These are phyloP conservation scores for Tricholoma bakamatsutake DNA, from an alignment of 768 basidiomycete genomes.

Conservation along the genomic window DNA sequence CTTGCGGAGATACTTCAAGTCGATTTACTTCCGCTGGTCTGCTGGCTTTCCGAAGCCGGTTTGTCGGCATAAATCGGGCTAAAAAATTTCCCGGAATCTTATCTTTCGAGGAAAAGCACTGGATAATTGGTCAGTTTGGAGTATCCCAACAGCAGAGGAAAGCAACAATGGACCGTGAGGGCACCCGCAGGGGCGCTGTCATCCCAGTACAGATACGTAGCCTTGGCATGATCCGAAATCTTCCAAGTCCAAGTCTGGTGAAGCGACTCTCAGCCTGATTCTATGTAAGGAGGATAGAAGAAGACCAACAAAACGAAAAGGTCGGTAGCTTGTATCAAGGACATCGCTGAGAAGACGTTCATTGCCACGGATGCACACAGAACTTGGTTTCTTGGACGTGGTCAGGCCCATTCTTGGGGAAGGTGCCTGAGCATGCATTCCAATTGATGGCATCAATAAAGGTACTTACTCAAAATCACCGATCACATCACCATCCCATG, in stretches of 20 bases:
- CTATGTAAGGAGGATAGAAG: not conserved
- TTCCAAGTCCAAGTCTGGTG: conserved; percentile 32
- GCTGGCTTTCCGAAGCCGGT: conserved; percentile 27
- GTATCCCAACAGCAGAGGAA: not conserved
- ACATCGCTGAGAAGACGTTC: conserved; percentile 32
- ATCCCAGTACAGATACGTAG: conserved; percentile 28
- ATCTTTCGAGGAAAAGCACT: conserved; percentile 39
- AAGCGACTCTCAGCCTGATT: conserved; percentile 2
- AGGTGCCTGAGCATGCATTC: not conserved
- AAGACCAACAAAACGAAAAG: conserved; percentile 27
- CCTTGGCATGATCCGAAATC: conserved; percentile 20
- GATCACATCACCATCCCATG: conserved; percentile 36
- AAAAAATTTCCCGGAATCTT: conserved; percentile 25
- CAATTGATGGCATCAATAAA: not conserved
- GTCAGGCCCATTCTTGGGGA: conserved; percentile 24
- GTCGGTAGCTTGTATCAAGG: conserved; percentile 25
- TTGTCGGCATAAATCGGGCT: conserved; percentile 34
- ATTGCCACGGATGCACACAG: conserved; percentile 30
- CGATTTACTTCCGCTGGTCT: conserved; percentile 27
- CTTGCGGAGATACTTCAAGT: conserved; percentile 33
- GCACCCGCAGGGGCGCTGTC: conserved; percentile 25
- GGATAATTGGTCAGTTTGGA: not conserved
- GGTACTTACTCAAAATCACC: conserved; percentile 42
- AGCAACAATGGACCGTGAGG: conserved; percentile 20
- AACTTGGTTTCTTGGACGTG: conserved; percentile 24